Evolutionary conservation across 2,329 filamentous ascomycete genomes (phyloP).

Genomic region (Emmonsia crescens): DNA sequence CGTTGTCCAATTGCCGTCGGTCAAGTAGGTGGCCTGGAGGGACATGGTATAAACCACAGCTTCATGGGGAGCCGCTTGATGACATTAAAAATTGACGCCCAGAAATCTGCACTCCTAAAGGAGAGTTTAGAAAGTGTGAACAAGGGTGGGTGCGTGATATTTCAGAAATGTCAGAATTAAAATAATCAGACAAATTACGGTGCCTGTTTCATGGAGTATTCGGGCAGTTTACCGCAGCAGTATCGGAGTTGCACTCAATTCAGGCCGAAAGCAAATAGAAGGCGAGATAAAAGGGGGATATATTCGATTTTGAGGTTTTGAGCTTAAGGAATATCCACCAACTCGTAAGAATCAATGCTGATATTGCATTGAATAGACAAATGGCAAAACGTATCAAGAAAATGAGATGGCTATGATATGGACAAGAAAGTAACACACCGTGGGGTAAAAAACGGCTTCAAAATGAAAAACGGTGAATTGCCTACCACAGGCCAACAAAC

Average conservation of each 20-base stretch:
- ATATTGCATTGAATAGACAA: neutral
- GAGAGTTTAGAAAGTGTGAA: neutral
- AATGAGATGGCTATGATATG: neutral
- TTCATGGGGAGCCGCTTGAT: neutral
- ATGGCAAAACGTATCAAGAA: neutral
- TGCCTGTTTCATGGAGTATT: neutral
- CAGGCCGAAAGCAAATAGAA: neutral
- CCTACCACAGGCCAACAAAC: neutral
- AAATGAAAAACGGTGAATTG: neutral
- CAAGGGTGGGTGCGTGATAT: neutral
- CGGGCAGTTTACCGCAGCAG: neutral
- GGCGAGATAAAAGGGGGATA: too few species aligned
- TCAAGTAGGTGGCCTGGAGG: slow-evolving; percentile 12
- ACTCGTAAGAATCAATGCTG: neutral
- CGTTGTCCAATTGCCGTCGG: slow-evolving; percentile 12
- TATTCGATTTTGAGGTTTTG: neutral
- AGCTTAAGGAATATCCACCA: neutral
- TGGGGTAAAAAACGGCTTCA: neutral
- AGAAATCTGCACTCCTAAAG: neutral
- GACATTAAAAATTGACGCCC: neutral
- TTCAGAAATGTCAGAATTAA: neutral
- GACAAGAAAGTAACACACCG: neutral
- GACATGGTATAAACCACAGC: slow-evolving; percentile 10
- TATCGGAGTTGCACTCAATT: neutral
- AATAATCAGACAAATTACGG: neutral